Percentiles rank a stretch among this genome's conserved stretches.
These are phyloP conservation scores for Scheffersomyces insectosa DNA, from an alignment of 1,139 yeast genomes.

Conservation along the genomic window DNA sequence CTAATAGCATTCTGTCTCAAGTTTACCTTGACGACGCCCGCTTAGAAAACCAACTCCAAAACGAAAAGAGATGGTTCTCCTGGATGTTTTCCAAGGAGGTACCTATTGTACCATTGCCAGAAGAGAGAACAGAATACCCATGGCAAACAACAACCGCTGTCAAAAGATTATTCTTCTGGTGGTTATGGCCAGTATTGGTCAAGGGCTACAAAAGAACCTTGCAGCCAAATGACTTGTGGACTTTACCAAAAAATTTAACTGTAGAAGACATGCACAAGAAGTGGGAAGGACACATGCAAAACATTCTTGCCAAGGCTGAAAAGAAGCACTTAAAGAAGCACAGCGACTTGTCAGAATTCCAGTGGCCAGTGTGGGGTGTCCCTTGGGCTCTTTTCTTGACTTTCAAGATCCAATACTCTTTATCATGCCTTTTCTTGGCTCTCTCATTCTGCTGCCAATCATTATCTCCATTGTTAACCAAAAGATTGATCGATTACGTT, in stretches of 20 bases:
- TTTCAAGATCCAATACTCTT: constrained; percentile 38
- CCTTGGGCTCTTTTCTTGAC: constrained; percentile 40
- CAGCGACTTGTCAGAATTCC: constrained; percentile 24
- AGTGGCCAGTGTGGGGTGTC: constrained; percentile 39
- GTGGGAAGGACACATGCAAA: constrained; percentile 28
- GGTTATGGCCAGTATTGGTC: constrained; percentile 43
- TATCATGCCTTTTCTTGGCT: constrained; percentile 36
- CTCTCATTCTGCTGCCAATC: constrained; percentile 41
- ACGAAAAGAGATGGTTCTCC: constrained; percentile 22
- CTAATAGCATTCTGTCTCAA: constrained; percentile 1
- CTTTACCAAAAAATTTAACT: constrained; percentile 36
- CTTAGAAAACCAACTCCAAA: constrained; percentile 10
- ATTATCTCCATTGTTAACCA: constrained; percentile 43
- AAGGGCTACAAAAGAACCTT: constrained; percentile 48
- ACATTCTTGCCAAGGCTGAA: constrained; percentile 22
- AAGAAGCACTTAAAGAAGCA: constrained; percentile 24
- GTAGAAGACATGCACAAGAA: constrained; percentile 40
- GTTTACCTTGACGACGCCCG: neutral
- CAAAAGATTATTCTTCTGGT: constrained; percentile 35
- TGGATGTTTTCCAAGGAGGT: constrained; percentile 32
- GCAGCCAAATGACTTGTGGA: constrained; percentile 41
- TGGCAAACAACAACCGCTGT: constrained; percentile 31
- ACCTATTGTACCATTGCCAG: constrained; percentile 36
- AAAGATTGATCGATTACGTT: constrained; percentile 42
- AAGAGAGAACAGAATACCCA: constrained; percentile 40